Conservation (phyloP, 495 filamentous ascomycete species). For the Wilcoxina mikolae region DNA sequence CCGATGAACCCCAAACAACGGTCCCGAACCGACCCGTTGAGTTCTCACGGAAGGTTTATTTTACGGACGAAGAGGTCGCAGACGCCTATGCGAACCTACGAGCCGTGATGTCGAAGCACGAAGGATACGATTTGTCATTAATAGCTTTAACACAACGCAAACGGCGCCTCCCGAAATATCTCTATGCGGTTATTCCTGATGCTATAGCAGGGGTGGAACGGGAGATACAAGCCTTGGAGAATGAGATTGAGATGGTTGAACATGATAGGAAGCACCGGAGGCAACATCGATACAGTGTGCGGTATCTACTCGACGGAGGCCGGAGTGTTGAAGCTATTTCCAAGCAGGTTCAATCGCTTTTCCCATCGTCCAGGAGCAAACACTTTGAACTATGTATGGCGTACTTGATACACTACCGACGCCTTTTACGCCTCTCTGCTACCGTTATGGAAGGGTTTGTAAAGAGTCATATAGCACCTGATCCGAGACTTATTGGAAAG, state of each 20-base stretch:
- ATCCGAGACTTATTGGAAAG: not conserved
- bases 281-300: not conserved
- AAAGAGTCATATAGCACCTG: not conserved
- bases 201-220: not conserved
- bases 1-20: no score
- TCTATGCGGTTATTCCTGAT: not conserved
- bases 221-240: not conserved
- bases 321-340: not conserved
- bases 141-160: not conserved
- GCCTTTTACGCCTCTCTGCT: not conserved
- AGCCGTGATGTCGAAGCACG: not conserved
- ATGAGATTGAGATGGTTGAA: not conserved
- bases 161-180: not conserved
- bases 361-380: not conserved
- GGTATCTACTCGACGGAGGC: not conserved
- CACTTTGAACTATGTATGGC: not conserved
- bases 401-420: constrained; percentile 4
- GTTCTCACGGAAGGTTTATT: constrained; percentile 1
- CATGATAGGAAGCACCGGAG: not conserved
- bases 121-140: not conserved
- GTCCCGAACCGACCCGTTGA: no score
- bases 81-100: not conserved
- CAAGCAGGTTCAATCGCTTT: not conserved
- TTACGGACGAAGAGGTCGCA: not conserved
- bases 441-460: not conserved